phyloP scores from a whole-genome alignment of 2,329 filamentous ascomycete genomes.

The Aspergillus chevalieri region DNA sequence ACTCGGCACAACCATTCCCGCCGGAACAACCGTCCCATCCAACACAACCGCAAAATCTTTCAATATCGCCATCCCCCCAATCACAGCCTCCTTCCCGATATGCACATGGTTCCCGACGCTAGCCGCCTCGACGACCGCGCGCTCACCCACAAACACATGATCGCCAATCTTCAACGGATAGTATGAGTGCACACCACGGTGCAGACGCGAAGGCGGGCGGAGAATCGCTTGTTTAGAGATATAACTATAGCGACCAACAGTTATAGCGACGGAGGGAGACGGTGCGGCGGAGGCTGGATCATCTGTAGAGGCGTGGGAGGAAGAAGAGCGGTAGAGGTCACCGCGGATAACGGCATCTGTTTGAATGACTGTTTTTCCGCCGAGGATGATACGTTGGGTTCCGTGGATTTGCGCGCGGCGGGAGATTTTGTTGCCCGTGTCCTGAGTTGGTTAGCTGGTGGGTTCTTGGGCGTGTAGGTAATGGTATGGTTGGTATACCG shows the following conservation, averaged over 20 bases:
- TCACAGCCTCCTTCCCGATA: conserved; percentile 68
- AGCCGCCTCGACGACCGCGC: conserved; percentile 73
- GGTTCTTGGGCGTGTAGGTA: background rate
- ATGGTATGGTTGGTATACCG: conserved; percentile 50
- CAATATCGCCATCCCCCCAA: conserved; percentile 83
- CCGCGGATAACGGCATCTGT: conserved; percentile 90
- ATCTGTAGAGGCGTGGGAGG: conserved; percentile 19
- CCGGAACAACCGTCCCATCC: conserved; percentile 74
- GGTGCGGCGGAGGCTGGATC: conserved; percentile 31
- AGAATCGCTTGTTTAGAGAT: conserved; percentile 72
- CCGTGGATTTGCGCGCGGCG: conserved; percentile 86
- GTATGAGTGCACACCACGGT: conserved; percentile 59
- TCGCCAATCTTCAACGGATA: conserved; percentile 90
- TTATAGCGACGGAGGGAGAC: conserved; percentile 53
- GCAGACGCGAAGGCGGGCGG: conserved; percentile 74
- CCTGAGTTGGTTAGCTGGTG: conserved; percentile 46
- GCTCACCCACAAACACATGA: conserved; percentile 81
- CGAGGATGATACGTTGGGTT: conserved; percentile 95
- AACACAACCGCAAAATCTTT: conserved; percentile 89
- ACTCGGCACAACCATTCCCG: conserved; percentile 86
- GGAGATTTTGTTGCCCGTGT: conserved; percentile 97
- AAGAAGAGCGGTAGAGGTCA: conserved; percentile 61
- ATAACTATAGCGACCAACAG: conserved; percentile 87
- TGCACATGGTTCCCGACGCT: conserved; percentile 78
- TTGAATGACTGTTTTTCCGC: conserved; percentile 92